A percentile compares a stretch with the other conserved stretches of the same genome.
phyloP scores from a whole-genome alignment of 2,329 filamentous ascomycete species.

The Aspergillus quadricinctus region DNA sequence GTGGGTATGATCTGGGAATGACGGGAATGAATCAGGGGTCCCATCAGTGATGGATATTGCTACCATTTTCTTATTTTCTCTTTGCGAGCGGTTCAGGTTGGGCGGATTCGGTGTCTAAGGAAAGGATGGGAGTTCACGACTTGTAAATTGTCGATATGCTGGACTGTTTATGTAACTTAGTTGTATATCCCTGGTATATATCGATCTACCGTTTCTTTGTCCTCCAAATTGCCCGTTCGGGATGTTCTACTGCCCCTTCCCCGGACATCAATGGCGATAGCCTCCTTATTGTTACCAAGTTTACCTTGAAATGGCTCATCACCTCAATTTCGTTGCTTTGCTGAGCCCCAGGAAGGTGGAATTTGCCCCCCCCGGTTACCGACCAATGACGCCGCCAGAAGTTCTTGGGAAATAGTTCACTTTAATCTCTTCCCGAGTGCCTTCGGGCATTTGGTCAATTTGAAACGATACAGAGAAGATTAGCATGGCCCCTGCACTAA shows the following conservation, averaged over 20 bases:
- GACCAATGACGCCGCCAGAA: too few relatives aligned
- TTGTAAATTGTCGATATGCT: neutral
- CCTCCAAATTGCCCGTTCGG: too few relatives aligned
- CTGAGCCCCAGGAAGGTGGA: too few relatives aligned
- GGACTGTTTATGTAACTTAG: neutral
- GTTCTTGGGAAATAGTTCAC: conserved; percentile 14
- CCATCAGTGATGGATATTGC: conserved; percentile 6
- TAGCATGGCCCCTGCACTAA: conserved; percentile 85
- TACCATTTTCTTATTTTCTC: neutral
- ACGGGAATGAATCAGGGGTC: conserved; percentile 16
- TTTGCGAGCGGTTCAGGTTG: neutral
- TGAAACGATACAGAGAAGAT: conserved; percentile 71
- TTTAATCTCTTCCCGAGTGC: conserved; percentile 17
- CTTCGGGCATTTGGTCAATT: conserved; percentile 59
- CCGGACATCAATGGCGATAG: too few relatives aligned
- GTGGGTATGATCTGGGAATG: conserved; percentile 25
- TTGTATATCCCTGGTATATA: neutral
- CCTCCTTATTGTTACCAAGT: too few relatives aligned
- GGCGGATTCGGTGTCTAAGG: neutral
- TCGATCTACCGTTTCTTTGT: neutral
- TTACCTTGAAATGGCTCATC: too few relatives aligned
- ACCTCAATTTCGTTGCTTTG: too few relatives aligned
- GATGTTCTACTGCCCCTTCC: too few relatives aligned
- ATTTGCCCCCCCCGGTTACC: too few relatives aligned
- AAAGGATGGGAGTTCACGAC: neutral